These are phyloP conservation scores for Acanthamoeba lugdunensis DNA, from an alignment of 208 protist genomes.

Conservation along the genomic window DNA sequence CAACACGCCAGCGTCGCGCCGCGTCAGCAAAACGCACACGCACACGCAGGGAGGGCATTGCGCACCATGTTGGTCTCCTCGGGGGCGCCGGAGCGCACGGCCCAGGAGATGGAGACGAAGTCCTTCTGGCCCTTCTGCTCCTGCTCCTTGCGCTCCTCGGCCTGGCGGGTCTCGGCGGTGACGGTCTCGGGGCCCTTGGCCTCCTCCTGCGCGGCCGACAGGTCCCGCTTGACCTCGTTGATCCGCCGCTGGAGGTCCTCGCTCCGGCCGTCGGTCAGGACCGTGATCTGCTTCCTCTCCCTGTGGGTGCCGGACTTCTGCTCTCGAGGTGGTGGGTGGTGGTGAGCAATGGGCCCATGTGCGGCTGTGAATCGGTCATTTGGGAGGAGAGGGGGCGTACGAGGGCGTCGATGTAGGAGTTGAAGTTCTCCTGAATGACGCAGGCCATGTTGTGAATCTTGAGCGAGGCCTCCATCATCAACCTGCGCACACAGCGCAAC, in stretches of 20 bases:
- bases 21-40: neutral
- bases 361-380: neutral
- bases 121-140: conserved; percentile 45
- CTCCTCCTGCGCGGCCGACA: conserved; percentile 37
- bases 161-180: neutral
- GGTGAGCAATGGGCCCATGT: too few species aligned
- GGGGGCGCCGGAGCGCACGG: conserved; percentile 21
- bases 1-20: neutral
- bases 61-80: conserved; percentile 51
- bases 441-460: conserved; percentile 59
- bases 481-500: neutral
- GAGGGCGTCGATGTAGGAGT: conserved; percentile 47
- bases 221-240: conserved; percentile 41
- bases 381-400: neutral
- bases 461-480: conserved; percentile 48
- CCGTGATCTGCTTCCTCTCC: conserved; percentile 50
- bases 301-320: neutral
- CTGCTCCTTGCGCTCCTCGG: conserved; percentile 24
- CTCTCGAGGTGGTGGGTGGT: neutral
- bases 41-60: neutral
- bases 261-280: conserved; percentile 52
- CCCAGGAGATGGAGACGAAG: conserved; percentile 22
- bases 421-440: conserved; percentile 64
- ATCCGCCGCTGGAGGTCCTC: conserved; percentile 35
- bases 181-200: neutral